These are phyloP conservation scores for Tricholoma flavovirens DNA, from an alignment of 768 basidiomycete species.

Conservation along the genomic window DNA sequence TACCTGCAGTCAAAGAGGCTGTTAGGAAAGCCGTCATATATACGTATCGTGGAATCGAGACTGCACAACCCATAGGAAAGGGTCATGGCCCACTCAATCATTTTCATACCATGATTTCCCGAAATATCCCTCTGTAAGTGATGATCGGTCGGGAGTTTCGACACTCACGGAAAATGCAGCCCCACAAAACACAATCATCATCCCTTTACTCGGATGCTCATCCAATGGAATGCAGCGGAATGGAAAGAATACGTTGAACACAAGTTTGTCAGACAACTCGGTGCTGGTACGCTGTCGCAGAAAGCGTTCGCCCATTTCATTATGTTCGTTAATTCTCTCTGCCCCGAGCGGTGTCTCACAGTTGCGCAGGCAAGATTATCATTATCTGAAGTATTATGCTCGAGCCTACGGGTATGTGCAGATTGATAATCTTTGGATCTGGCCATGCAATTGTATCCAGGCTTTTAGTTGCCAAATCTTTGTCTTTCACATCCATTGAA, in stretches of 20 bases:
- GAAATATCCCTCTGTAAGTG: conserved; percentile 43
- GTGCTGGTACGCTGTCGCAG: conserved; percentile 58
- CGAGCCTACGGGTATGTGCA: conserved; percentile 63
- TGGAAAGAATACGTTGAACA: conserved; percentile 82
- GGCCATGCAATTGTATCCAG: conserved; percentile 26
- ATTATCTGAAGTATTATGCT: conserved; percentile 78
- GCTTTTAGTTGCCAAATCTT: conserved; percentile 74
- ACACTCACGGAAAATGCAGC: conserved; percentile 27
- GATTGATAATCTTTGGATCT: background rate
- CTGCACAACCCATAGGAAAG: conserved; percentile 59
- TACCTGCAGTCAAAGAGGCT: conserved; percentile 48
- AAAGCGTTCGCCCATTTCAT: conserved; percentile 81
- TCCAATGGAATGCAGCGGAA: conserved; percentile 43
- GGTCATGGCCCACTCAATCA: conserved; percentile 90
- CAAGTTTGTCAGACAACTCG: conserved; percentile 75
- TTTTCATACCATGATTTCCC: conserved; percentile 49
- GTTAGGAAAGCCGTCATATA: conserved; percentile 58
- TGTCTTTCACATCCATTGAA: conserved; percentile 54
- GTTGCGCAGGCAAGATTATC: conserved; percentile 65
- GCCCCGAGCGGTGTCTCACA: background rate
- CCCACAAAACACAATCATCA: conserved; percentile 55
- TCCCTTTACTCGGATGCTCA: conserved; percentile 63
- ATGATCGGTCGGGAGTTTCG: background rate
- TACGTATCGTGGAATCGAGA: conserved; percentile 68
- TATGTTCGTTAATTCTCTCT: conserved; percentile 43